These are phyloP conservation scores for Torulaspora maleeae DNA, from an alignment of 805 yeast genomes.

Conservation along the genomic window DNA sequence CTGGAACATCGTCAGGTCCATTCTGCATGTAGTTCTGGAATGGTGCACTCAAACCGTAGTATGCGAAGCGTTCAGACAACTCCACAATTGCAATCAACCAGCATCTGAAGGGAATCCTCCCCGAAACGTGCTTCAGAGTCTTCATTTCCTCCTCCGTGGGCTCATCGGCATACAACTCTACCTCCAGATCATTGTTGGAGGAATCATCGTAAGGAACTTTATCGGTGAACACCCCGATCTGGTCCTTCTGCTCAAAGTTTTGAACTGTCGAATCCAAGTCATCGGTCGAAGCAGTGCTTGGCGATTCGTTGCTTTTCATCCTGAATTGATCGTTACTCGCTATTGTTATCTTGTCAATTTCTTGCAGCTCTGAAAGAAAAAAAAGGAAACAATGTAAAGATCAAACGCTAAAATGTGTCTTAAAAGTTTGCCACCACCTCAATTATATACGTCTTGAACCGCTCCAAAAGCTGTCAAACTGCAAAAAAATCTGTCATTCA, in stretches of 20 bases:
- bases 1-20: slow-evolving; percentile 38
- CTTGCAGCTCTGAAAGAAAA: no score
- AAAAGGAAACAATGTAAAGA: no score
- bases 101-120: slow-evolving; percentile 45
- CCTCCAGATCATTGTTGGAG: slow-evolving; percentile 7
- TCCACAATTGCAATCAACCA: slow-evolving; percentile 63
- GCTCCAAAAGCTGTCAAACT: not conserved
- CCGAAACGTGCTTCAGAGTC: slow-evolving; percentile 34
- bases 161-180: slow-evolving; percentile 10
- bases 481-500: not conserved
- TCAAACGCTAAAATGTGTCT: not conserved
- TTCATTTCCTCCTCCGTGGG: slow-evolving; percentile 33
- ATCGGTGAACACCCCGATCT: slow-evolving; percentile 4
- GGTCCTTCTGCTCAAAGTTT: slow-evolving; percentile 3
- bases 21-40: slow-evolving; percentile 76
- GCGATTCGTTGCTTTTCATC: not conserved
- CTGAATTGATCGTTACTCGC: not conserved
- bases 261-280: slow-evolving; percentile 3
- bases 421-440: not conserved
- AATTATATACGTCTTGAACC: not conserved
- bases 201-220: slow-evolving; percentile 5
- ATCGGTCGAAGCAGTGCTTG: not conserved
- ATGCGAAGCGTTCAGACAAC: slow-evolving; percentile 75
- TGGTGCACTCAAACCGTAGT: slow-evolving; percentile 72
- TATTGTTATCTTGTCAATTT: not conserved